phyloP scores from a whole-genome alignment of 2,329 filamentous ascomycete species.

The Paramyrothecium sp. region DNA sequence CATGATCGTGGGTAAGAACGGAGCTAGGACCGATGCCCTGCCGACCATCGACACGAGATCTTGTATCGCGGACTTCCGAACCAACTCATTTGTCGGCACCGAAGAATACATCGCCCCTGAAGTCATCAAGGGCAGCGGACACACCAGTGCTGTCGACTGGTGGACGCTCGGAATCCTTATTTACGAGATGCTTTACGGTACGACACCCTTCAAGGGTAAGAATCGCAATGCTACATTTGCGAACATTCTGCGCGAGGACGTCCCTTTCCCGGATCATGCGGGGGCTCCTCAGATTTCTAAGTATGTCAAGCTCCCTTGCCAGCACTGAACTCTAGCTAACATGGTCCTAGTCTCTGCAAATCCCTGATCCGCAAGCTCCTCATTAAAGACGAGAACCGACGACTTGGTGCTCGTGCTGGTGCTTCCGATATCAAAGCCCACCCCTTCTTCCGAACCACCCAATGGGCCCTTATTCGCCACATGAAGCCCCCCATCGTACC shows the following conservation, averaged over 20 bases:
- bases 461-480: conserved; percentile 95
- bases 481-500: conserved; percentile 98
- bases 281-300: conserved; percentile 85
- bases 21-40: conserved; percentile 79
- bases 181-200: conserved; percentile 98
- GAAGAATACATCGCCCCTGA: conserved; percentile 99
- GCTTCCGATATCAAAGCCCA: conserved; percentile 96
- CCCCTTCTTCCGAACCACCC: conserved; percentile 92
- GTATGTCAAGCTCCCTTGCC: conserved; percentile 52
- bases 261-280: conserved; percentile 89
- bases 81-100: conserved; percentile 97
- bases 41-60: conserved; percentile 99
- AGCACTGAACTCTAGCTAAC: conserved; percentile 9
- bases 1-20: conserved; percentile 93
- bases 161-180: conserved; percentile 97
- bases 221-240: conserved; percentile 98
- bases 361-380: conserved; percentile 92
- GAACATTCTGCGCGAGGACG: conserved; percentile 93
- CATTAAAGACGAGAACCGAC: conserved; percentile 95
- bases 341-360: conserved; percentile 75
- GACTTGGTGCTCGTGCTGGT: conserved; percentile 88
- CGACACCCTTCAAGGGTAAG: conserved; percentile 98
- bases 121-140: conserved; percentile 97
- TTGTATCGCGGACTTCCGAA: conserved; percentile 96
- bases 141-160: conserved; percentile 98